A percentile compares a stretch with the other conserved stretches of the same genome.
Conservation (phyloP, 176 grass and related monocot genomes). For the Thalia dealbata region DNA sequence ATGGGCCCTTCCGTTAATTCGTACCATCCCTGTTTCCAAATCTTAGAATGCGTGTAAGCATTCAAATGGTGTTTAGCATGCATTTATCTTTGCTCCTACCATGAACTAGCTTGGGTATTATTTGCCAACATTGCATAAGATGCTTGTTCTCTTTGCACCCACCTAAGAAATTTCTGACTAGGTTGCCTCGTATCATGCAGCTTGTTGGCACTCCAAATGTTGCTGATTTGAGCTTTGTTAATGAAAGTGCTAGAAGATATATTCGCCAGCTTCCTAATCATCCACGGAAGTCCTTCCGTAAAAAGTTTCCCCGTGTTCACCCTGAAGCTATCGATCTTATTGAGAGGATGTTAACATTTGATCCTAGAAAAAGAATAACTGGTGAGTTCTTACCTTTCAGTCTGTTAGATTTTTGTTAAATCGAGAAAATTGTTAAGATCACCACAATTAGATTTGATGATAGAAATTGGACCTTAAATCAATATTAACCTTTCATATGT, state of each 20-base stretch:
- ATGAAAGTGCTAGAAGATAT: conserved; percentile 98
- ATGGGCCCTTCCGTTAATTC: background rate
- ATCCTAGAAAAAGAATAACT: conserved; percentile 94
- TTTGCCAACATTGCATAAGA: background rate
- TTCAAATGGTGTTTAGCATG: background rate
- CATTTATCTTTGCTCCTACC: background rate
- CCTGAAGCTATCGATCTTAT: conserved; percentile 81
- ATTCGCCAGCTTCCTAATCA: conserved; percentile 67
- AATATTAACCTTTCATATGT: background rate
- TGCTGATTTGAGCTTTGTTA: conserved; percentile 76
- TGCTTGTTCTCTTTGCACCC: background rate
- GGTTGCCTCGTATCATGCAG: conserved; percentile 23
- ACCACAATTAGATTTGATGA: background rate
- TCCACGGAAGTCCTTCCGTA: conserved; percentile 60
- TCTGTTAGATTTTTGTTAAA: conserved; percentile 3
- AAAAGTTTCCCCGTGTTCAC: conserved; percentile 96
- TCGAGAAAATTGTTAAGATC: conserved; percentile 5
- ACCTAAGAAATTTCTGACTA: background rate
- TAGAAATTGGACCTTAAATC: background rate
- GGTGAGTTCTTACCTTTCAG: conserved; percentile 34
- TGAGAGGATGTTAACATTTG: conserved; percentile 95
- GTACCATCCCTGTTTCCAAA: background rate
- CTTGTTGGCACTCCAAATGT: conserved; percentile 93
- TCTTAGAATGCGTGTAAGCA: background rate
- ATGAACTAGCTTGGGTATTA: background rate